Evolutionary conservation across 2,329 filamentous ascomycete genomes (phyloP).

Genomic region (Hypoxylon sp.): DNA sequence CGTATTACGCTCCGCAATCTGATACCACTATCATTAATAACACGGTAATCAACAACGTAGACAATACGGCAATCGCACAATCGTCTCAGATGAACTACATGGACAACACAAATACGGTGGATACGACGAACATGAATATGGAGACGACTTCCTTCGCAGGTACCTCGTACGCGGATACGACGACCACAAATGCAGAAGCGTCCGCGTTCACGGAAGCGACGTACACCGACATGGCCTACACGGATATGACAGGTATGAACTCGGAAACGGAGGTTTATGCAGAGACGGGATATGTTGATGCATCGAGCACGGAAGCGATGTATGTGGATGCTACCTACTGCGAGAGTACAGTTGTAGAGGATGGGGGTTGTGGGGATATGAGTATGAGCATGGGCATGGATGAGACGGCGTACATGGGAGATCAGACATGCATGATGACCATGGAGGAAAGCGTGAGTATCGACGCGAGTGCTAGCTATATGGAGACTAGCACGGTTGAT

Average conservation of each 20-base stretch:
- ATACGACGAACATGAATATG: constrained; percentile 12
- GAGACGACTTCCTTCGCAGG: constrained; percentile 19
- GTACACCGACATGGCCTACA: neutral
- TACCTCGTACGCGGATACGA: constrained; percentile 11
- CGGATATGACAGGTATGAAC: neutral
- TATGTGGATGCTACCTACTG: constrained; percentile 32
- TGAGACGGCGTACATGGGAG: constrained; percentile 19
- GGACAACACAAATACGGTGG: constrained; percentile 7
- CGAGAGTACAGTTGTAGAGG: constrained; percentile 17
- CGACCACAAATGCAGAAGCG: constrained; percentile 15
- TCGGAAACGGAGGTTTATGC: neutral
- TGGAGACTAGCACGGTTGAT: constrained; percentile 33
- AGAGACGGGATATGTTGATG: neutral
- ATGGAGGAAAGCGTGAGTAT: constrained; percentile 42
- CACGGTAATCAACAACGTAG: constrained; percentile 33
- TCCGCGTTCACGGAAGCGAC: neutral
- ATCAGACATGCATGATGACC: constrained; percentile 19
- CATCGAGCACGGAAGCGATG: neutral
- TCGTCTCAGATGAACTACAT: constrained; percentile 11
- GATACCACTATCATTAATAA: constrained; percentile 38
- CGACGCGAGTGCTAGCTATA: constrained; percentile 35
- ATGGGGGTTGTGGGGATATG: constrained; percentile 22
- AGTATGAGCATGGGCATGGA: constrained; percentile 25
- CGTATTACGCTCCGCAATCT: constrained; percentile 31
- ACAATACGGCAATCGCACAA: constrained; percentile 20